Evolutionary conservation across 2,329 filamentous ascomycete species (phyloP).

Genomic region (Neodidymelliopsis sp.): DNA sequence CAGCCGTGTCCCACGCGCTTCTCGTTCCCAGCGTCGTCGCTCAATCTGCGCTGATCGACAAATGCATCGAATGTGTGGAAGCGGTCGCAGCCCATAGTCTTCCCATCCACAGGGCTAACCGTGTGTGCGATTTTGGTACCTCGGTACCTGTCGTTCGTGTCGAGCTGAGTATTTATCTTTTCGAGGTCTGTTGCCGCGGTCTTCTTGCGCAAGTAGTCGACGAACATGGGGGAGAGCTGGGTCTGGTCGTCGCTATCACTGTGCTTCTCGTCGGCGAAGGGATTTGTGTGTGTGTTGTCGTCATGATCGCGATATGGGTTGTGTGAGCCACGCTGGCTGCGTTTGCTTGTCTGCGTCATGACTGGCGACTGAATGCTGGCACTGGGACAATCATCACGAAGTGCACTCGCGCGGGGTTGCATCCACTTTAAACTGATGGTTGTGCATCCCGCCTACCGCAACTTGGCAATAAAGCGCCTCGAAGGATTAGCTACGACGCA

Average conservation of each 20-base stretch:
- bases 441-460: slow-evolving; percentile 2
- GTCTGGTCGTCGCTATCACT: slow-evolving; percentile 12
- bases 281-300: slow-evolving; percentile 10
- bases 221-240: slow-evolving; percentile 19
- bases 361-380: slow-evolving; percentile 4
- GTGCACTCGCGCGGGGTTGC: slow-evolving; percentile 5
- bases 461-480: slow-evolving; percentile 16
- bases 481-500: slow-evolving; percentile 1
- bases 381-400: slow-evolving; percentile 6
- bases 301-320: slow-evolving; percentile 15
- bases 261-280: slow-evolving; percentile 7
- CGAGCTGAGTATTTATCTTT: slow-evolving; percentile 3
- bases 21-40: slow-evolving; percentile 8
- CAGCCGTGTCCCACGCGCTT: slow-evolving; percentile 19
- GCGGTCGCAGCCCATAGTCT: slow-evolving; percentile 23
- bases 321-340: slow-evolving; percentile 16
- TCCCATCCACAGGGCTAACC: slow-evolving; percentile 22
- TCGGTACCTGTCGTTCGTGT: slow-evolving; percentile 6
- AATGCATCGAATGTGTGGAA: slow-evolving; percentile 23
- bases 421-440: slow-evolving; percentile 13
- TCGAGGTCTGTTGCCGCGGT: slow-evolving; percentile 6
- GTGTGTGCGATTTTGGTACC: slow-evolving; percentile 7
- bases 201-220: slow-evolving; percentile 16
- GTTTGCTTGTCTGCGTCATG: slow-evolving; percentile 15
- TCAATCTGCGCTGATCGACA: slow-evolving; percentile 12